Conservation (phyloP, 2,329 filamentous ascomycete genomes). For the Triangularia verruculosa region DNA sequence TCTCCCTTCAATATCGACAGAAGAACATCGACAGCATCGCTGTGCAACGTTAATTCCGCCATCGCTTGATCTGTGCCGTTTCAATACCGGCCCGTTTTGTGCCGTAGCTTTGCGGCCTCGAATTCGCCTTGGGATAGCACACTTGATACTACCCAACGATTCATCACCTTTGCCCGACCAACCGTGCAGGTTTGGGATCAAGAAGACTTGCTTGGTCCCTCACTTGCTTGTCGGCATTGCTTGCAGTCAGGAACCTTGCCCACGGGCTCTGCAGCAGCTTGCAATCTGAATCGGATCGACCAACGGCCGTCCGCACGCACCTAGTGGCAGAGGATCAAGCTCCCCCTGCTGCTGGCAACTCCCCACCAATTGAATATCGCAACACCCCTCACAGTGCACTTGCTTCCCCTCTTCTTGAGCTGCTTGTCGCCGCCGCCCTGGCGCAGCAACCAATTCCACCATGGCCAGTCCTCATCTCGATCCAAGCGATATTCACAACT, state of each 20-base stretch:
- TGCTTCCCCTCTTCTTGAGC: not conserved
- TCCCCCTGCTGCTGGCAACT: not conserved
- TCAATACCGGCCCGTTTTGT: not conserved
- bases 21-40: not conserved
- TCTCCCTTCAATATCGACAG: not conserved
- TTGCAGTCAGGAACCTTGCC: not conserved
- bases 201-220: constrained; percentile 8
- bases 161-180: not conserved
- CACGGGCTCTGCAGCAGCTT: not conserved
- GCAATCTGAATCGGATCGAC: not conserved
- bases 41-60: not conserved
- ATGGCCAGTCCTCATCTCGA: constrained; percentile 10
- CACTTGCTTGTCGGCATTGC: not conserved
- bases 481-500: constrained; percentile 1
- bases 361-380: not conserved
- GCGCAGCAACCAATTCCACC: not conserved
- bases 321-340: not conserved
- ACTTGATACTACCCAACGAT: not conserved
- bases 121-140: not conserved
- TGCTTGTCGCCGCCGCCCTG: not conserved
- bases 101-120: not conserved
- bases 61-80: not conserved
- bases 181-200: not conserved
- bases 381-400: constrained; percentile 1
- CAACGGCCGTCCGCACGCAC: not conserved